Evolutionary conservation across 176 grass and related monocot species (phyloP), one percentile per base, ranked within the genome.

Genomic region (Pontederia crassipes): DNA sequence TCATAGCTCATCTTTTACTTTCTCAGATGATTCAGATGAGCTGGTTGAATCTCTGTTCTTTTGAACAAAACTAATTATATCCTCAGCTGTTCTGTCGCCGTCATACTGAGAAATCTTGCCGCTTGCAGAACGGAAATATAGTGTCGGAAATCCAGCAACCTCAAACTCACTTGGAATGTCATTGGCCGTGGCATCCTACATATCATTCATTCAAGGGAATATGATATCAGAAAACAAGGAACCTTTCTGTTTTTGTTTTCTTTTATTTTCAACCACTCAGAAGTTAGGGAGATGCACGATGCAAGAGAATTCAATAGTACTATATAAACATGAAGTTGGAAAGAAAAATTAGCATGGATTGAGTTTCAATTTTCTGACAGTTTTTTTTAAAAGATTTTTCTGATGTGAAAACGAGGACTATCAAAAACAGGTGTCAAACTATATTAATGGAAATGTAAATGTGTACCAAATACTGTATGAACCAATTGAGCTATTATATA

Each of bases 1-100:
- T 86, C 55, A 98, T 52, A 98, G 79, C 59, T 98, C 93, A 62
- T 98, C 87, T 78, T 86, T 89, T 32, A 58, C 53, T 48, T 74
- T 64, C 1, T 69, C 55, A 40, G 71, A 8, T 17, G 62, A 49
- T 11, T 72, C 70, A 55, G 68, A 28, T 54, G 45, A 32, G 14
- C 59, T 40, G 28, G 71, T 78, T 32, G 68, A 57, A 51, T 67
- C 70, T 57, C 69, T 92, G 58, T 92, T 82, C 54, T 91, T 59
- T 45, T 83, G 79, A 62, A 98, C 78, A 67, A 83, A 98, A 50
- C 77, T 62, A 58, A 85, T 77, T 11, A 92, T 77, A 32, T 72
- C 84, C 11, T 86, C 68, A 0, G 75, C 47, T 2, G 74, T 89
- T 70, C 71, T 80, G 28, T 8, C 65, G 5, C 87, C 81, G 1